Base-by-base conservation (phyloP, 2,329 filamentous ascomycete genomes). In the Diaporthe amygdali region DNA sequence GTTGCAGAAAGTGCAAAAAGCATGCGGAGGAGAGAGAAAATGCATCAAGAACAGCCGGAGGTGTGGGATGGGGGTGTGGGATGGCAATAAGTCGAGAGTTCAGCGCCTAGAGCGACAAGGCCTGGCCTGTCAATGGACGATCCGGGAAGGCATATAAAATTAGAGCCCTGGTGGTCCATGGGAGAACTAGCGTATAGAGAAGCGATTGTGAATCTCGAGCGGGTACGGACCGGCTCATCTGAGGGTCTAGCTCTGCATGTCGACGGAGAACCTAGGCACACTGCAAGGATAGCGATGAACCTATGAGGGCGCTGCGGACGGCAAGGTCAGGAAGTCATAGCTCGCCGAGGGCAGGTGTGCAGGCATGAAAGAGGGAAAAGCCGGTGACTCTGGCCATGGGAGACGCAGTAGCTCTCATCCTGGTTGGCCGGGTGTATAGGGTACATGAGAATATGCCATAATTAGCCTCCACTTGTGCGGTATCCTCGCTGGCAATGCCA, bases 101-200 rank as follows among this genome's bases (percentile, higher is more conserved):
- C 79, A 82, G 84, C 84, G 84, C 80, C 81, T 84, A 84, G 77
- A 76, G 74, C 66, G 76, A 78, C 76, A 75, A 78, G 78, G 78
- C 79, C 78, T 78, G 79, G 78, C 78, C 78, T 82, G 81, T 83
- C 79, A 84, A 78, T 84, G 84, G 84, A 81, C 78, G 80, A 76
- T 75, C 68, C 74, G 72, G 74, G 76, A 74, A 79, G 76, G 76
- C 79, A 81, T 82, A 83, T 84, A 82, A 85, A 83, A 85, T 84
- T 83, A 85, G 82, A 79, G 81, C 78, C 81, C 80, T 78, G 78
- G 80, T 77, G 76, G 79, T 84, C 79, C 82, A 64, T 64, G 59
- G 78, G 83, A 80, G 49, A 66, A 51, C 83, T 83, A 82, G 79
- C 78, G 77, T 78, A 82, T 79, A 64, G 66, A 63, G 69, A 54